Conservation (phyloP, 1,284 basidiomycete species). For the Irpex lacteus region DNA sequence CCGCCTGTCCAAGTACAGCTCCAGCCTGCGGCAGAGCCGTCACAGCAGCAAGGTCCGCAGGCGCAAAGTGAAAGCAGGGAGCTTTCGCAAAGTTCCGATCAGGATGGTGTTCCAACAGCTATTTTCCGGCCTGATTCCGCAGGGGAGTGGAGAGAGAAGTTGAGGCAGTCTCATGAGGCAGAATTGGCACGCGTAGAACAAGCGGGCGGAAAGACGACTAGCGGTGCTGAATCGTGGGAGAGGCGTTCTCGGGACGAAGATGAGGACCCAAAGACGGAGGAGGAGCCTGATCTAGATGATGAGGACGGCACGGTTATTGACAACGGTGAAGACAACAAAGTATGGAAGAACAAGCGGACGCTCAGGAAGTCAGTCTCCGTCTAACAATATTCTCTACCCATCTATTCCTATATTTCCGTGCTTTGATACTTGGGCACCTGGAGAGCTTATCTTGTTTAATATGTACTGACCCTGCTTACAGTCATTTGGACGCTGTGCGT, state of each 20-base stretch:
- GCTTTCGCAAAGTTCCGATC: slow-evolving; percentile 46
- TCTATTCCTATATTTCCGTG: slow-evolving; percentile 1
- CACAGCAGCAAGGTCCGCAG: slow-evolving; percentile 26
- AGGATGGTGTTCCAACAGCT: slow-evolving; percentile 65
- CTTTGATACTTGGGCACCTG: slow-evolving; percentile 9
- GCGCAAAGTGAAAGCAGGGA: slow-evolving; percentile 37
- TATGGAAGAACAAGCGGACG: slow-evolving; percentile 83
- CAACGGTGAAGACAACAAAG: slow-evolving; percentile 66
- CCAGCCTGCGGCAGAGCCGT: slow-evolving; percentile 14
- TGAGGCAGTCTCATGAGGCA: slow-evolving; percentile 61
- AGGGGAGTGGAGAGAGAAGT: slow-evolving; percentile 79
- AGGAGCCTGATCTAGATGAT: slow-evolving; percentile 36
- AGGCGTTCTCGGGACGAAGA: slow-evolving; percentile 43
- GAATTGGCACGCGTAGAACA: slow-evolving; percentile 33
- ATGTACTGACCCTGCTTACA: slow-evolving; percentile 31
- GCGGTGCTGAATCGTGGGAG: slow-evolving; percentile 38
- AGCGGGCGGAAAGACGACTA: slow-evolving; percentile 17
- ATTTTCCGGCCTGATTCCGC: slow-evolving; percentile 85
- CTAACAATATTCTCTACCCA: slow-evolving; percentile 15
- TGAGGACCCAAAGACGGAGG: slow-evolving; percentile 51
- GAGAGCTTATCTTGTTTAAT: slow-evolving; percentile 3
- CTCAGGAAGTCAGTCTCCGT: slow-evolving; percentile 74
- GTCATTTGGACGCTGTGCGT: slow-evolving; percentile 92
- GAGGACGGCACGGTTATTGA: slow-evolving; percentile 62
- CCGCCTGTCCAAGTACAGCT: slow-evolving; percentile 19